These are phyloP conservation scores for Stropharia rugosoannulata DNA, from an alignment of 768 basidiomycete species.

Conservation along the genomic window DNA sequence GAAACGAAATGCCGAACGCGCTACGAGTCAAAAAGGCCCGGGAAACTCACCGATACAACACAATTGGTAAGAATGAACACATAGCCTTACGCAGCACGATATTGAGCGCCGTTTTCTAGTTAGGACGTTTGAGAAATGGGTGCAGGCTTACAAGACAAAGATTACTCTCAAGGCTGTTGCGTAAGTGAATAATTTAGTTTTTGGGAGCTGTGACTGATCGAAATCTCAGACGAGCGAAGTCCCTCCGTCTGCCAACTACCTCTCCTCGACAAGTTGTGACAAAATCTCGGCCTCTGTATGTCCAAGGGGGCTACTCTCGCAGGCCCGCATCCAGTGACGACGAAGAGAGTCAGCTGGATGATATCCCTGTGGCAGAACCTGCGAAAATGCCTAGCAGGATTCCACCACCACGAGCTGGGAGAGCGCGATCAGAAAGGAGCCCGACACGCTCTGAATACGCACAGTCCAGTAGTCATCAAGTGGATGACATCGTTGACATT, in stretches of 20 bases:
- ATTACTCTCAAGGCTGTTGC: conserved; percentile 78
- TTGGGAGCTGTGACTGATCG: conserved; percentile 5
- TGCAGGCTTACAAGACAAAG: conserved; percentile 65
- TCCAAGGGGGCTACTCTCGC: conserved; percentile 13
- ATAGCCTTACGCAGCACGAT: background rate
- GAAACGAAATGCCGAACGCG: conserved; percentile 67
- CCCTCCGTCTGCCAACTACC: conserved; percentile 69
- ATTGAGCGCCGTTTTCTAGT: conserved; percentile 30
- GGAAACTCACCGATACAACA: conserved; percentile 50
- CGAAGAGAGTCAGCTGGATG: conserved; percentile 28
- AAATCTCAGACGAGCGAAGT: conserved; percentile 67
- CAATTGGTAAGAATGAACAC: conserved; percentile 50
- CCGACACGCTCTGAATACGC: conserved; percentile 1
- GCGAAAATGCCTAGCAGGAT: conserved; percentile 5
- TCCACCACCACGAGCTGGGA: background rate
- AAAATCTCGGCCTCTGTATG: conserved; percentile 20
- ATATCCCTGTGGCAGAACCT: conserved; percentile 4
- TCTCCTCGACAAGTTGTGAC: conserved; percentile 37
- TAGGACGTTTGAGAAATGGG: conserved; percentile 62
- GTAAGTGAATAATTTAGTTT: conserved; percentile 45
- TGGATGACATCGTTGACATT: background rate
- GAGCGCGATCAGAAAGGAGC: conserved; percentile 6
- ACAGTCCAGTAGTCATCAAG: background rate
- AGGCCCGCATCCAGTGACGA: conserved; percentile 18
- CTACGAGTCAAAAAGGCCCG: conserved; percentile 65